These are phyloP conservation scores for Gillenia trifoliata DNA, from an alignment of 306 rosid genomes.

Conservation along the genomic window DNA sequence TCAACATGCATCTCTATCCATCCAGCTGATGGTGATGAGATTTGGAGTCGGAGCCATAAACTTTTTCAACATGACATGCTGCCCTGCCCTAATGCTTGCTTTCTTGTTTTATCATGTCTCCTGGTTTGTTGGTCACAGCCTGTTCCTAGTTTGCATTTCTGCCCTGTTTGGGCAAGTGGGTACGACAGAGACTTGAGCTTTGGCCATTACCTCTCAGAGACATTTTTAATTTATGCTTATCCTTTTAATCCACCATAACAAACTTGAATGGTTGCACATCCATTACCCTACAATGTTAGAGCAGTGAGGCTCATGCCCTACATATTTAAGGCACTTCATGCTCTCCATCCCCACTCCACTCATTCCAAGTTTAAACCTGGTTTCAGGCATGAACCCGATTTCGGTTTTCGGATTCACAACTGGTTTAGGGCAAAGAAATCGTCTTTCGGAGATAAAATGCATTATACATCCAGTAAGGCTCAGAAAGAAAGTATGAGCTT, in stretches of 20 bases:
- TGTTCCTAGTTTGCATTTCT: constrained; percentile 4
- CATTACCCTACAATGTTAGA: neutral
- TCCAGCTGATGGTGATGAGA: neutral
- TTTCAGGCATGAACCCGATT: neutral
- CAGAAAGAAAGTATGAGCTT: neutral
- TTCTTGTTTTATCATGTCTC: constrained; percentile 5
- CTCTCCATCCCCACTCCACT: constrained; percentile 2
- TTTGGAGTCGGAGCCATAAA: neutral
- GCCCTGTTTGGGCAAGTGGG: constrained; percentile 4
- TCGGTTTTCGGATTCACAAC: neutral
- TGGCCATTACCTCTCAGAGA: constrained; percentile 8
- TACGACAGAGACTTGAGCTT: constrained; percentile 14
- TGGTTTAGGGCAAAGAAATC: neutral
- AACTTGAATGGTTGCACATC: neutral
- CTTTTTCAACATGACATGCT: neutral
- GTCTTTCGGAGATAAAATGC: neutral
- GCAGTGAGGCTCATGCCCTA: constrained; percentile 7
- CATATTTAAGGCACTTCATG: constrained; percentile 1
- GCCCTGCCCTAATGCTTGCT: neutral
- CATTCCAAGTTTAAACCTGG: constrained; percentile 10
- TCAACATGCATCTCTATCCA: neutral
- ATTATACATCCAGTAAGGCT: neutral
- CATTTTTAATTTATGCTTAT: constrained; percentile 15
- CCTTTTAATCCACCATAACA: constrained; percentile 14
- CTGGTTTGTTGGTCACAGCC: constrained; percentile 13